Base-by-base conservation (phyloP, 352 stramenopile genomes). In the Phytophthora multivora region DNA sequence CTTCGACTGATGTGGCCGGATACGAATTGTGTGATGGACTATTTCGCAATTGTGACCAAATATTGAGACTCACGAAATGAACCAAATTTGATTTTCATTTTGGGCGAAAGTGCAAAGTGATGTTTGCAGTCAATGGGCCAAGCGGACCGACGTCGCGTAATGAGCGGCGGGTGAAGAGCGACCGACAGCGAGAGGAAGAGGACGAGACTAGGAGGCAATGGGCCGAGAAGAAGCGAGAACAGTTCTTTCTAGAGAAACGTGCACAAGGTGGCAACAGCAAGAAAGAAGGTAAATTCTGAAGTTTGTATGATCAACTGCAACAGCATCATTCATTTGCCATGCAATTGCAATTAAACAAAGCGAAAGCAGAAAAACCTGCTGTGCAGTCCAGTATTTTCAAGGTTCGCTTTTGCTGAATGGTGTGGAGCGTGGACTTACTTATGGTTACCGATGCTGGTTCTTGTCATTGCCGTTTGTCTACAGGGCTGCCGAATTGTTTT, bases 401-500 rank as follows among this genome's bases (percentile, higher is more conserved):
- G 70, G 79, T 89, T 13, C 12, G 31, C 9, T 53, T 0, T 15
- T 55, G 40, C 28, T 18, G 9, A 26, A n/a, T 41, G 6, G 11
- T 33, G 21, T 38, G 19, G 42, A 1, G 26, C 9, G 26, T 11
- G 26, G 9, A 4, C 12, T 9, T 12, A 33, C 3, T 33, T 13
- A 4, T 33, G 28, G 28, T 0, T 33, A 33, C 2, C 11, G 13
- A 33, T 33, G 21, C 21, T 52, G 30, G 33, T 19, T 48, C 18
- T n/a, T 33, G 25, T 50, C 28, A 15, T 25, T 16, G 15, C 33
- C 36, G 15, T 35, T 54, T 19, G 31, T 56, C 42, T 25, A 53
- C 47, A 95, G 83, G 84, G 86, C 26, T 95, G 86, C 46, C 75
- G 70, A 15, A 80, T 95, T 41, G 77, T 89, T 26, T 93, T 95